Percentiles rank a stretch among this genome's conserved stretches.
phyloP scores from a whole-genome alignment of 495 filamentous ascomycete genomes.

The Aspergillus incahuasiensis region DNA sequence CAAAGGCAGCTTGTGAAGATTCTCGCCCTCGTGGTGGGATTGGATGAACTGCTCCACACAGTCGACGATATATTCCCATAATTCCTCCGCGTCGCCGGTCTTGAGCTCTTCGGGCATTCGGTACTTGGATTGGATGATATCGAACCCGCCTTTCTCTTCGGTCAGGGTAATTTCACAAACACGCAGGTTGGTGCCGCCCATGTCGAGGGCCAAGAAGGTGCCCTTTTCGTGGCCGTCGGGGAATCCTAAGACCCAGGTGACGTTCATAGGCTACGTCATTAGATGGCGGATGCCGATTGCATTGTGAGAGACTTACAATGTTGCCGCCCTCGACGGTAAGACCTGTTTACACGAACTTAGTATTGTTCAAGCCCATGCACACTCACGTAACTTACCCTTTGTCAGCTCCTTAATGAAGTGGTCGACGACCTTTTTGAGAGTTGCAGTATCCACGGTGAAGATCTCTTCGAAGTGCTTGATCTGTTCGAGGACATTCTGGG shows the following conservation, averaged over 20 bases:
- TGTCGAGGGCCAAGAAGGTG: slow-evolving; percentile 89
- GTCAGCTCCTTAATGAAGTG: slow-evolving; percentile 86
- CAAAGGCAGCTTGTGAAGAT: slow-evolving; percentile 62
- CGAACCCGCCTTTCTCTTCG: slow-evolving; percentile 89
- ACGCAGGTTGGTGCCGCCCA: slow-evolving; percentile 97
- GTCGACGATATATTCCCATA: slow-evolving; percentile 98
- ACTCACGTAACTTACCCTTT: slow-evolving; percentile 56
- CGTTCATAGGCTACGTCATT: slow-evolving; percentile 84
- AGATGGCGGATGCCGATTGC: neutral
- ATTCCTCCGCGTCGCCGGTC: slow-evolving; percentile 81
- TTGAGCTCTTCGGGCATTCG: slow-evolving; percentile 94
- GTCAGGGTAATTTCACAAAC: slow-evolving; percentile 94
- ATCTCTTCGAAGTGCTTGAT: slow-evolving; percentile 81
- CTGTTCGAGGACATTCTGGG: slow-evolving; percentile 77
- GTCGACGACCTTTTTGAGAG: slow-evolving; percentile 82
- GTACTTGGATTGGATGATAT: slow-evolving; percentile 99
- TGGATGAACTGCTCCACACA: slow-evolving; percentile 95
- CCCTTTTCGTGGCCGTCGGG: slow-evolving; percentile 86
- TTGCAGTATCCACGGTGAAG: slow-evolving; percentile 73
- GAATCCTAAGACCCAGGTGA: slow-evolving; percentile 95
- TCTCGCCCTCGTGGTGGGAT: slow-evolving; percentile 72
- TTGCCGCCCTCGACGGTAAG: slow-evolving; percentile 83
- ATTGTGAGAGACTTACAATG: slow-evolving; percentile 61
- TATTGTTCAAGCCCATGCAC: neutral
- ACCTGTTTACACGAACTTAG: slow-evolving; percentile 40